phyloP scores from a whole-genome alignment of 169 alveolate species.

The Plasmodium fragile region DNA sequence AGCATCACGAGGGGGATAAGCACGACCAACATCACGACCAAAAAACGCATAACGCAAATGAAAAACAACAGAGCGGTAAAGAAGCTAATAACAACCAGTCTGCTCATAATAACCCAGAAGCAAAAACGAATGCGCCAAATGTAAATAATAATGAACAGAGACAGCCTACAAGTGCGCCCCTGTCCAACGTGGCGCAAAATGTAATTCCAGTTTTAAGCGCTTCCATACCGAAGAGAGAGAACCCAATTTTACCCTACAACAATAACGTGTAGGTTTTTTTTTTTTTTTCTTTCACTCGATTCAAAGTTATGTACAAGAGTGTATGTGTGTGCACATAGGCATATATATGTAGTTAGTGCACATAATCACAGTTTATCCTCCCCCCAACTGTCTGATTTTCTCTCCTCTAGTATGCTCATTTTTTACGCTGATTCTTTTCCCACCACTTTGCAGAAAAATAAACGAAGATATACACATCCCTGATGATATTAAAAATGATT shows the following conservation, averaged over 20 bases:
- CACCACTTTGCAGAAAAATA: conserved; percentile 21
- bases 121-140: not conserved
- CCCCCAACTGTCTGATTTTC: not conserved
- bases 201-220: not conserved
- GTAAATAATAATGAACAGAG: not conserved
- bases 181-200: conserved; percentile 13
- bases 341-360: not conserved
- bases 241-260: not conserved
- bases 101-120: not conserved
- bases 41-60: not conserved
- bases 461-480: conserved; percentile 61
- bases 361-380: not conserved
- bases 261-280: conserved; percentile 19
- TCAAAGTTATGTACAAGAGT: not conserved
- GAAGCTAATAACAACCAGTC: not conserved
- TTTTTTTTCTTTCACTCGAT: not conserved
- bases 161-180: not conserved
- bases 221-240: conserved; percentile 7
- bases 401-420: not conserved
- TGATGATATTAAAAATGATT: conserved; percentile 56
- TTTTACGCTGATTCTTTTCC: not conserved
- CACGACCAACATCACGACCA: not conserved
- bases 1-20: conserved; percentile 14
- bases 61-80: not conserved
- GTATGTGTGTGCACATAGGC: not conserved